These are phyloP conservation scores for Chaetomium fimeti DNA, from an alignment of 495 filamentous ascomycete genomes.

Conservation along the genomic window DNA sequence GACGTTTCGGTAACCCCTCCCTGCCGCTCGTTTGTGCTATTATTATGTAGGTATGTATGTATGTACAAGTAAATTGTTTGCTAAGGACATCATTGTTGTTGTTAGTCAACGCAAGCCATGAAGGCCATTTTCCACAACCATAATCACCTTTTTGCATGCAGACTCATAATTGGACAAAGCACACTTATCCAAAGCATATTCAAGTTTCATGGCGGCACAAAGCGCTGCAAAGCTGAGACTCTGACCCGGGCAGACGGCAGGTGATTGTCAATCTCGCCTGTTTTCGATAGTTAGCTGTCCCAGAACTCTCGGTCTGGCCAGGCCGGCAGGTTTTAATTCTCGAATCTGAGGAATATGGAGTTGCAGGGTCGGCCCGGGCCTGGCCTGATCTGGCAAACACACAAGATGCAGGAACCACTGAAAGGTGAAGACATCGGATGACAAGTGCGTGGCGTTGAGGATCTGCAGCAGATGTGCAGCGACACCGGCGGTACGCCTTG, in stretches of 20 bases:
- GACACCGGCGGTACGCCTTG: not conserved
- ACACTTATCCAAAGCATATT: too few species aligned
- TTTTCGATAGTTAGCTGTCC: not conserved
- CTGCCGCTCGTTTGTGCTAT: not conserved
- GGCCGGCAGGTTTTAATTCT: slow-evolving; percentile 5
- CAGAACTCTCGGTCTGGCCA: not conserved
- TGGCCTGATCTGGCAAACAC: not conserved
- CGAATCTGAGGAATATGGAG: not conserved
- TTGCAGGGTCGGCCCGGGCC: not conserved
- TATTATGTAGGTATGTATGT: too few species aligned
- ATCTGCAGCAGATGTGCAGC: slow-evolving; percentile 5
- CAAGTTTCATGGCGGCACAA: too few species aligned
- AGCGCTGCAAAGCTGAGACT: too few species aligned
- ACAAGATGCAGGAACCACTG: not conserved
- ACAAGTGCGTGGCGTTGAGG: not conserved
- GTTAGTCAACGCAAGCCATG: too few species aligned
- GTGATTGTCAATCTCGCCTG: slow-evolving; percentile 21
- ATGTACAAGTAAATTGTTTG: too few species aligned
- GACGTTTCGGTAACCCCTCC: not conserved
- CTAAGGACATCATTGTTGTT: too few species aligned
- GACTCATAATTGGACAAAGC: too few species aligned
- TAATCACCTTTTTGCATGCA: too few species aligned
- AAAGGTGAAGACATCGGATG: slow-evolving; percentile 1
- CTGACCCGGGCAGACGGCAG: slow-evolving; percentile 5
- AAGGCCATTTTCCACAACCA: too few species aligned